phyloP scores from a whole-genome alignment of 805 yeast species.

The Candida boleticola region DNA sequence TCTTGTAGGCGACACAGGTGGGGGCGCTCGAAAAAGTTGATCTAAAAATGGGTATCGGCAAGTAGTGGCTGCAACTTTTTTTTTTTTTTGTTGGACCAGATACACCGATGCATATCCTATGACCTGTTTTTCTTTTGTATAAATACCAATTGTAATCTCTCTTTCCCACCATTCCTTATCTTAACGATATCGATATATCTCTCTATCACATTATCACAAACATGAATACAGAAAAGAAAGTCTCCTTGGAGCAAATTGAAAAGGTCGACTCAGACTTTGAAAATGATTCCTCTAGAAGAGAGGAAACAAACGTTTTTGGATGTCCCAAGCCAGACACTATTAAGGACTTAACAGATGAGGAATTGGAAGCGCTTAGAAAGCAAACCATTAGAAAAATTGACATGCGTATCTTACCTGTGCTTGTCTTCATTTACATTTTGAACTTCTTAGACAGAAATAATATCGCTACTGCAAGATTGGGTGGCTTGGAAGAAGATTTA shows the following conservation, averaged over 20 bases:
- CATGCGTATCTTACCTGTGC: constrained; percentile 47
- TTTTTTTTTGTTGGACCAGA: too few species aligned
- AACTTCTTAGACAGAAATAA: constrained; percentile 53
- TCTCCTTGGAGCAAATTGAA: not conserved
- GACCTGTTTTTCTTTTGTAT: too few species aligned
- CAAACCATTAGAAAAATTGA: constrained; percentile 49
- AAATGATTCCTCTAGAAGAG: not conserved
- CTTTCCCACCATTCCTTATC: too few species aligned
- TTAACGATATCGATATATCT: too few species aligned
- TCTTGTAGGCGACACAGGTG: too few species aligned
- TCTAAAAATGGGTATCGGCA: too few species aligned
- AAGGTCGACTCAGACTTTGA: not conserved
- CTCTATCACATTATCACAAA: too few species aligned
- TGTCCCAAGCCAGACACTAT: constrained; percentile 29
- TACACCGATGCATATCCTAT: too few species aligned
- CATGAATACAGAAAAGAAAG: constrained; percentile 1
- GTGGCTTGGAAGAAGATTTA: constrained; percentile 46
- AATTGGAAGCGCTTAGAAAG: constrained; percentile 41
- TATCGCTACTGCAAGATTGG: constrained; percentile 53
- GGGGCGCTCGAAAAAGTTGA: too few species aligned
- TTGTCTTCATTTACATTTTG: constrained; percentile 49
- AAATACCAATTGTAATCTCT: too few species aligned
- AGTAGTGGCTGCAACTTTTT: too few species aligned
- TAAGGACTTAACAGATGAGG: constrained; percentile 33
- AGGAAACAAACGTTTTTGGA: not conserved